phyloP scores from a whole-genome alignment of 305 asterid genomes.

The Rubia tinctorum region DNA sequence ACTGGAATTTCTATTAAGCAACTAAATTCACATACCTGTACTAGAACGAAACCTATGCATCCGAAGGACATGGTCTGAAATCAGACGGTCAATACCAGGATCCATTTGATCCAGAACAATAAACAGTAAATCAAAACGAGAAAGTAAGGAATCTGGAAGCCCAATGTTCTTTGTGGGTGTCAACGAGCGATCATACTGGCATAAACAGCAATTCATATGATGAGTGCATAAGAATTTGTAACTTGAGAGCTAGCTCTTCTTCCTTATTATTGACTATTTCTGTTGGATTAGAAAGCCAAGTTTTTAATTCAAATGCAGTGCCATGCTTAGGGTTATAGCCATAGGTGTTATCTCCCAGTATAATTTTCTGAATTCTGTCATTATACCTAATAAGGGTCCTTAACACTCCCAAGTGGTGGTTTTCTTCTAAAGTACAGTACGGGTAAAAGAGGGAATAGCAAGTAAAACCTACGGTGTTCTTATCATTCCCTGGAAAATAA shows the following conservation, averaged over 20 bases:
- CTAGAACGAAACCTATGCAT: slow-evolving; percentile 87
- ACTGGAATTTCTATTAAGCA: slow-evolving; percentile 12
- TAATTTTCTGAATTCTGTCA: not conserved
- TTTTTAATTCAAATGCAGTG: not conserved
- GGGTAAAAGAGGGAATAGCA: slow-evolving; percentile 4
- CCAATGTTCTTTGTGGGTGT: slow-evolving; percentile 98
- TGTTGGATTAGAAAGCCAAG: not conserved
- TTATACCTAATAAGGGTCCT: not conserved
- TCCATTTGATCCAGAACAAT: slow-evolving; percentile 99
- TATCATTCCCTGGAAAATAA: slow-evolving; percentile 10
- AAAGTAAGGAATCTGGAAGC: slow-evolving; percentile 97
- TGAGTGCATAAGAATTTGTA: not conserved
- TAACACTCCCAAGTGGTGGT: not conserved
- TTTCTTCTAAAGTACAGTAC: not conserved
- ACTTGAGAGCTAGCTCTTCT: not conserved
- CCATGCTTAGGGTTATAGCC: not conserved
- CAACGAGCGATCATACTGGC: slow-evolving; percentile 93
- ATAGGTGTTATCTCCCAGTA: not conserved
- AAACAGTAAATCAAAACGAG: slow-evolving; percentile 94
- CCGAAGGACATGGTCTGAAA: slow-evolving; percentile 89
- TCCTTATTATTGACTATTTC: not conserved
- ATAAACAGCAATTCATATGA: slow-evolving; percentile 11
- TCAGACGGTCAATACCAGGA: slow-evolving; percentile 84
- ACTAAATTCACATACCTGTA: slow-evolving; percentile 38
- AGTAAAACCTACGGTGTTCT: slow-evolving; percentile 4